Conservation (phyloP, 2,329 filamentous ascomycete species). For the Colletotrichum magnum region DNA sequence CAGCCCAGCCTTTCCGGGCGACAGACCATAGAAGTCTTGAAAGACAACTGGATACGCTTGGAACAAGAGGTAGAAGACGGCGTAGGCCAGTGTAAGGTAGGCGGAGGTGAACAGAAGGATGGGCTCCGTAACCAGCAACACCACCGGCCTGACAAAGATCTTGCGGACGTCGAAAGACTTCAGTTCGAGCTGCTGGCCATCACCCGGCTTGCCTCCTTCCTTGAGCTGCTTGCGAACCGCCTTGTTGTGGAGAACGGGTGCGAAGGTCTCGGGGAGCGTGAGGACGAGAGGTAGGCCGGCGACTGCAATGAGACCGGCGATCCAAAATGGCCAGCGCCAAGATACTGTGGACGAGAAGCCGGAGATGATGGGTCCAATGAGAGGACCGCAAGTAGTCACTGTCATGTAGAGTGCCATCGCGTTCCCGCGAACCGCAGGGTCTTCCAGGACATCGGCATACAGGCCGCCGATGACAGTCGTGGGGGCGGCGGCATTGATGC, state of each 20-base stretch:
- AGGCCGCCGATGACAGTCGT: conserved; percentile 52
- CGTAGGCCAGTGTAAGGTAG: conserved; percentile 66
- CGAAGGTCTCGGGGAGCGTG: conserved; percentile 62
- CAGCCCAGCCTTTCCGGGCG: conserved; percentile 60
- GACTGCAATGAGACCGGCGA: conserved; percentile 50
- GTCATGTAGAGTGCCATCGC: conserved; percentile 54
- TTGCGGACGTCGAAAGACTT: conserved; percentile 56
- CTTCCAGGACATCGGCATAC: conserved; percentile 51
- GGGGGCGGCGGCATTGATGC: conserved; percentile 51
- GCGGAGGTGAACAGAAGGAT: conserved; percentile 63
- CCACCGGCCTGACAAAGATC: conserved; percentile 64
- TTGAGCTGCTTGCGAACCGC: conserved; percentile 63
- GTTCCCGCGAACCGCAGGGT: conserved; percentile 49
- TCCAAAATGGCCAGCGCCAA: conserved; percentile 59
- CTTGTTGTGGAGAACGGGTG: conserved; percentile 64
- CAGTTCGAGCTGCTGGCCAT: conserved; percentile 53
- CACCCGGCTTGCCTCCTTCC: conserved; percentile 48
- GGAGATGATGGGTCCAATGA: conserved; percentile 66
- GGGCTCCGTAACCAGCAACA: conserved; percentile 63
- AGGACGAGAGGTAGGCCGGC: conserved; percentile 51
- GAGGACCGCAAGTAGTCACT: conserved; percentile 51
- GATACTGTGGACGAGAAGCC: conserved; percentile 63
- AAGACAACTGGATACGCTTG: conserved; percentile 66
- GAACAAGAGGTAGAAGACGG: conserved; percentile 67
- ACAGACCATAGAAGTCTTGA: conserved; percentile 59